A percentile compares a stretch with the other conserved stretches of the same genome.
phyloP scores from a whole-genome alignment of 2,329 filamentous ascomycete species.

The Fusarium falciforme region DNA sequence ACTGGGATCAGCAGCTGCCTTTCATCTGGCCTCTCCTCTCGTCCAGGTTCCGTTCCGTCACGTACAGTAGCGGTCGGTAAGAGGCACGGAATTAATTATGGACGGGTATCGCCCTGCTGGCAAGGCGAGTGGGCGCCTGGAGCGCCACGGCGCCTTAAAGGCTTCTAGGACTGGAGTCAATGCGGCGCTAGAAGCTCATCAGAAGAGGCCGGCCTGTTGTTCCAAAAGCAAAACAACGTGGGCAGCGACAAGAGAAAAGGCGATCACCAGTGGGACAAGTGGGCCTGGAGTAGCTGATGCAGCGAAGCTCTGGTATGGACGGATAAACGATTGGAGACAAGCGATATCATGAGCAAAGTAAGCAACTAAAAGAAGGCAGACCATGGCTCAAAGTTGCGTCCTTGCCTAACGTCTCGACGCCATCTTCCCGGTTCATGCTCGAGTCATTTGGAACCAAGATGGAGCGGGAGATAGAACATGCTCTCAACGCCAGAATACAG shows the following conservation, averaged over 20 bases:
- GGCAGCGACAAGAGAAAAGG: constrained; percentile 7
- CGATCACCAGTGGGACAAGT: constrained; percentile 16
- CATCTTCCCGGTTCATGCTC: constrained; percentile 3
- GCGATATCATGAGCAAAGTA: constrained; percentile 3
- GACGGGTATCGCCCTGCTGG: constrained; percentile 16
- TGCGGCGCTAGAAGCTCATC: constrained; percentile 28
- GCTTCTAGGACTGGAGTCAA: background rate
- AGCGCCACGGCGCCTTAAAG: background rate
- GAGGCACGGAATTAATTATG: constrained; percentile 4
- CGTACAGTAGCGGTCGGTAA: background rate
- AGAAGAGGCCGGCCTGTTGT: constrained; percentile 11
- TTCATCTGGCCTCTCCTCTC: background rate
- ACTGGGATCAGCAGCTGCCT: background rate
- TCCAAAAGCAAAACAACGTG: constrained; percentile 26
- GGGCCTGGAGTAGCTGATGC: background rate
- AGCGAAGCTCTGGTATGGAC: background rate
- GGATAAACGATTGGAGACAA: background rate
- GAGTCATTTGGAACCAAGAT: constrained; percentile 33
- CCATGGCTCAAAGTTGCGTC: constrained; percentile 5
- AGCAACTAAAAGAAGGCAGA: background rate
- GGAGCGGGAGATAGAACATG: background rate
- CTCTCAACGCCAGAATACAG: background rate
- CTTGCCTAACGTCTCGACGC: background rate
- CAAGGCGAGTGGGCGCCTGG: background rate
- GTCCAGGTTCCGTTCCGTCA: background rate